Conservation (phyloP, 495 filamentous ascomycete genomes). For the Penicillium cataractarum region DNA sequence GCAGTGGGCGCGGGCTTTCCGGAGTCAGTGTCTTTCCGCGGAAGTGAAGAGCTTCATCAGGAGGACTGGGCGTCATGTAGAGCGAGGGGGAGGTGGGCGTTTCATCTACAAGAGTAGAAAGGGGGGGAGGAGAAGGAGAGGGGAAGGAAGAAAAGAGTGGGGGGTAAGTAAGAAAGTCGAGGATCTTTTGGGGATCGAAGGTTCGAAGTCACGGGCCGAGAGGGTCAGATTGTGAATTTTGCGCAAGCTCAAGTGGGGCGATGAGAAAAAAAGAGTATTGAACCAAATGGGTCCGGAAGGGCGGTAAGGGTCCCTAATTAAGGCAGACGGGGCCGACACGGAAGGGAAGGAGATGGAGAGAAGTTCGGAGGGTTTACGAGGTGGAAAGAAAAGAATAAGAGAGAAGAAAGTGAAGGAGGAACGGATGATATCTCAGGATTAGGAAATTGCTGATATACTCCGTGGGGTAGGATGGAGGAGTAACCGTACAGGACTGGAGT, state of each 20-base stretch:
- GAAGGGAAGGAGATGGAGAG: not conserved
- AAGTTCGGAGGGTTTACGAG: not conserved
- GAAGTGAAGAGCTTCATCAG: slow-evolving; percentile 66
- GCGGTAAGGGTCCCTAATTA: slow-evolving; percentile 21
- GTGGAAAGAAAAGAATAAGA: not conserved
- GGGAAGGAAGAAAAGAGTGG: slow-evolving; percentile 3
- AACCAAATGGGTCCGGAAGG: slow-evolving; percentile 9
- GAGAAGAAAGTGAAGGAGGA: not conserved
- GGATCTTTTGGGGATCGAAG: slow-evolving; percentile 2
- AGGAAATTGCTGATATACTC: not conserved
- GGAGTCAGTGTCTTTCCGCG: slow-evolving; percentile 71
- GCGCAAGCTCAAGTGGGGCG: slow-evolving; percentile 41
- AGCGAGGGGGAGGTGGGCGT: slow-evolving; percentile 35
- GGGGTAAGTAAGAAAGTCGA: not conserved
- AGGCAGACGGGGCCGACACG: not conserved
- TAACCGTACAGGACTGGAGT: not conserved
- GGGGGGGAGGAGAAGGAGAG: slow-evolving; percentile 7
- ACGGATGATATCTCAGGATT: not conserved
- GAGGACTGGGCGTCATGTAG: slow-evolving; percentile 67
- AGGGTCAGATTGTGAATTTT: slow-evolving; percentile 27
- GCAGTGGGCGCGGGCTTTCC: slow-evolving; percentile 70
- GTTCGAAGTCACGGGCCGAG: slow-evolving; percentile 1
- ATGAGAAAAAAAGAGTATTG: slow-evolving; percentile 26
- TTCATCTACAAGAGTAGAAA: slow-evolving; percentile 45
- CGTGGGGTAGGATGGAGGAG: too few relatives aligned